Percentiles rank a stretch among this genome's conserved stretches.
These are phyloP conservation scores for Leptographium wingfieldii DNA, from an alignment of 2,329 filamentous ascomycete genomes.

Conservation along the genomic window DNA sequence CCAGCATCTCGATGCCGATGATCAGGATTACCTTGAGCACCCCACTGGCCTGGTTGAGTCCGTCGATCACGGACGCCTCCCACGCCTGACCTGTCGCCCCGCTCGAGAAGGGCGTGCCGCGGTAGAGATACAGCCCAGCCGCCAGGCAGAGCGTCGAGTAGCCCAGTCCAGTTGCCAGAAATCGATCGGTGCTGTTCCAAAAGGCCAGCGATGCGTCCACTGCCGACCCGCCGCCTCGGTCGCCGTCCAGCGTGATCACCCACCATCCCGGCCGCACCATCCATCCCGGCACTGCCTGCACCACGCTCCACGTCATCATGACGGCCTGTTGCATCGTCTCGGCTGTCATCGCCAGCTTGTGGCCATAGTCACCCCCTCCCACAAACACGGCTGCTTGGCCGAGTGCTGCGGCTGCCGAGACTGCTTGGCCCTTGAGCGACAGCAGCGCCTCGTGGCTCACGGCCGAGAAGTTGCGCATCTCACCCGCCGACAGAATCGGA, in stretches of 20 bases:
- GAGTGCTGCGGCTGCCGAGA: constrained; percentile 25
- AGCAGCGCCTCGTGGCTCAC: constrained; percentile 60
- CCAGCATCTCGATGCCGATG: constrained; percentile 97
- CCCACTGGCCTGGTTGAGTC: constrained; percentile 83
- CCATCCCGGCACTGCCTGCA: constrained; percentile 21
- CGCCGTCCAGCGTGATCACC: constrained; percentile 42
- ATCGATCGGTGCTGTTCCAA: constrained; percentile 54
- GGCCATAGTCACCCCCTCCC: constrained; percentile 7
- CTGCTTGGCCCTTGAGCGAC: constrained; percentile 42
- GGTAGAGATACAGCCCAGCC: constrained; percentile 67
- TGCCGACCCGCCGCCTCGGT: constrained; percentile 20
- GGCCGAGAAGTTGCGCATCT: constrained; percentile 66
- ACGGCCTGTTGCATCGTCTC: background rate
- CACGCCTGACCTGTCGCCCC: constrained; percentile 43
- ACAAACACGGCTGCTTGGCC: constrained; percentile 14
- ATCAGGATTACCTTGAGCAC: constrained; percentile 97
- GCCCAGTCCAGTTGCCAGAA: constrained; percentile 64
- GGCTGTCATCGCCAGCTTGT: constrained; percentile 11
- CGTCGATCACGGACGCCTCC: constrained; percentile 71
- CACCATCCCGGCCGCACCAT: constrained; percentile 39
- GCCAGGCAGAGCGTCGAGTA: constrained; percentile 65
- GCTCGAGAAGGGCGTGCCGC: constrained; percentile 55
- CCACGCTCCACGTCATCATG: constrained; percentile 12
- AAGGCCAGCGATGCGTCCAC: constrained; percentile 48
- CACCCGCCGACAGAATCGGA: constrained; percentile 37